These are phyloP conservation scores for Citrus unshiu DNA, from an alignment of 345 rosid genomes.

Conservation along the genomic window DNA sequence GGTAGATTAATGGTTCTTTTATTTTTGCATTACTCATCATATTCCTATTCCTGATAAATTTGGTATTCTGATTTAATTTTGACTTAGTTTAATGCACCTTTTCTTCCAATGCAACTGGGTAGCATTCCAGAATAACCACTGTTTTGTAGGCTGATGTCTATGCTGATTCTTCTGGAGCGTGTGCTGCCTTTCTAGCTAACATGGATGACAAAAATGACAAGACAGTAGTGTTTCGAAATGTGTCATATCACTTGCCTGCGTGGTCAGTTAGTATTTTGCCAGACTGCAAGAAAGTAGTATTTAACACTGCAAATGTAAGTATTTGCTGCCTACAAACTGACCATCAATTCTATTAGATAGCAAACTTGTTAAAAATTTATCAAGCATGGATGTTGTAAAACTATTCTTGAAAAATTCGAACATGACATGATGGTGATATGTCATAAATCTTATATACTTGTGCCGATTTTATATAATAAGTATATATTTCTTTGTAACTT, in stretches of 20 bases:
- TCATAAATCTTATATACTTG: neutral
- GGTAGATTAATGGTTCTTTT: neutral
- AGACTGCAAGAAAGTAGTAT: constrained; percentile 80
- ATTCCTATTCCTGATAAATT: neutral
- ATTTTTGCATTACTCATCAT: neutral
- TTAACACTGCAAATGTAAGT: constrained; percentile 84
- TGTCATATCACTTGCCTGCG: constrained; percentile 75
- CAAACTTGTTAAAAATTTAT: neutral
- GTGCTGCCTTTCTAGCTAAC: constrained; percentile 86
- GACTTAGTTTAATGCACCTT: neutral
- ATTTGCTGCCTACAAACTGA: neutral
- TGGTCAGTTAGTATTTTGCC: constrained; percentile 98
- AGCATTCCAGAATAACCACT: constrained; percentile 13
- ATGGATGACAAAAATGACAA: constrained; percentile 65
- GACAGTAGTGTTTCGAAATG: constrained; percentile 53
- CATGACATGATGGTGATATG: neutral
- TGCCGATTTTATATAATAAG: neutral
- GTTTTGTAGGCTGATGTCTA: constrained; percentile 79
- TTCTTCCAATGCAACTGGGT: neutral
- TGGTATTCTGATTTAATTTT: neutral
- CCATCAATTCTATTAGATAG: neutral
- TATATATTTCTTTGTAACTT: neutral
- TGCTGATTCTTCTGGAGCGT: constrained; percentile 59
- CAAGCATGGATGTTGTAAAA: neutral
- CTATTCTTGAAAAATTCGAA: neutral